A percentile compares a stretch with the other conserved stretches of the same genome.
These are phyloP conservation scores for Phaffia rhodozyma DNA, from an alignment of 1,284 basidiomycete species.

Conservation along the genomic window DNA sequence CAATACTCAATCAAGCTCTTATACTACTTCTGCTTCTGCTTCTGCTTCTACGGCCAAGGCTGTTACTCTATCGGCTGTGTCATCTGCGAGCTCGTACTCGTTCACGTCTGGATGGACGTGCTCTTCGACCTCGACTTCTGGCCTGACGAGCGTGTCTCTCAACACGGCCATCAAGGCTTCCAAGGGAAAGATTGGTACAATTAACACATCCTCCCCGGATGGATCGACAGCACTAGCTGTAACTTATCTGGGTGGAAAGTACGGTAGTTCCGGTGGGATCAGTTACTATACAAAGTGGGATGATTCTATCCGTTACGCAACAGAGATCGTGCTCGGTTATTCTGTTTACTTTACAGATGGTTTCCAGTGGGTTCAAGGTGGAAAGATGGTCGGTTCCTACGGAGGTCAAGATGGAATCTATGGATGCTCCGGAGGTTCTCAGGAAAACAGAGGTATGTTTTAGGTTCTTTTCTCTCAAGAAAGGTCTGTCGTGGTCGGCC, in stretches of 20 bases:
- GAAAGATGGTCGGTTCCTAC: constrained; percentile 37
- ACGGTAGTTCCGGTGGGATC: constrained; percentile 20
- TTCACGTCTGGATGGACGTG: constrained; percentile 1
- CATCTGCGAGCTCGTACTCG: too few relatives aligned
- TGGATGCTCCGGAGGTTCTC: constrained; percentile 33
- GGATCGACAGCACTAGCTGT: constrained; percentile 26
- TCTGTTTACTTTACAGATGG: constrained; percentile 31
- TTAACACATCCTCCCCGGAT: constrained; percentile 26
- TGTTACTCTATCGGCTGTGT: too few relatives aligned
- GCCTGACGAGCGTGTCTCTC: constrained; percentile 21
- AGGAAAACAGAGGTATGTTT: constrained; percentile 24
- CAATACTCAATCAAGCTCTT: not conserved
- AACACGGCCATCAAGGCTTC: constrained; percentile 28
- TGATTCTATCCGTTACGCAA: constrained; percentile 19
- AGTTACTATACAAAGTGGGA: too few relatives aligned
- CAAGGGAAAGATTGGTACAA: constrained; percentile 22
- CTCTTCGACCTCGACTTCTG: too few relatives aligned
- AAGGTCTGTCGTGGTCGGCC: too few relatives aligned
- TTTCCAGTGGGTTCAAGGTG: constrained; percentile 36
- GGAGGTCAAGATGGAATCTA: constrained; percentile 26
- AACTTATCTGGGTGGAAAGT: constrained; percentile 21
- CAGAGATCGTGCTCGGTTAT: constrained; percentile 32
- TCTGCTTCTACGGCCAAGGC: too few relatives aligned
- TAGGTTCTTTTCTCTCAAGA: not conserved
- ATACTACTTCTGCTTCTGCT: too few relatives aligned